A percentile compares a stretch with the other conserved stretches of the same genome.
phyloP scores from a whole-genome alignment of 192 early-diverging fungal species.

The Dispira simplex region DNA sequence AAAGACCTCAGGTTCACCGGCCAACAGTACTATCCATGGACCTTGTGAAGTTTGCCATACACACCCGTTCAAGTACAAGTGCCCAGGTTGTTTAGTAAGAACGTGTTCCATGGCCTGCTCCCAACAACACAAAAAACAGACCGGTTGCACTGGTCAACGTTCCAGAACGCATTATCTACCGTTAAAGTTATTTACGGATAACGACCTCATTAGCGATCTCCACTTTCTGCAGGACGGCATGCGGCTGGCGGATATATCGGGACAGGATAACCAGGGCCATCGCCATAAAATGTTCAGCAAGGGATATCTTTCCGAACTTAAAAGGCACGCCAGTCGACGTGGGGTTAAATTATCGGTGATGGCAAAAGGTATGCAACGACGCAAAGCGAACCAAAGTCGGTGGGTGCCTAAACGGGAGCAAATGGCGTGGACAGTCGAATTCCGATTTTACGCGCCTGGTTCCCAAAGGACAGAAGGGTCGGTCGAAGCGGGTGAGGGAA shows the following conservation, averaged over 20 bases:
- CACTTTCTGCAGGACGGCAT: slow-evolving; percentile 46
- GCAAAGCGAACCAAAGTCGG: slow-evolving; percentile 32
- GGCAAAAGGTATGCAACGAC: slow-evolving; percentile 36
- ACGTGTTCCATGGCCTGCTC: slow-evolving; percentile 54
- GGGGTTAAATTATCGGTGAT: slow-evolving; percentile 26
- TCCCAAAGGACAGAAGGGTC: not conserved
- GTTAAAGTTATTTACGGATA: slow-evolving; percentile 37
- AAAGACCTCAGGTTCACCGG: no score
- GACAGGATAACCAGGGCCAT: slow-evolving; percentile 5
- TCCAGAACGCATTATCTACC: slow-evolving; percentile 44
- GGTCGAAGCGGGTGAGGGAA: not conserved
- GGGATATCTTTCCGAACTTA: slow-evolving; percentile 11
- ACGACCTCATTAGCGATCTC: slow-evolving; percentile 60
- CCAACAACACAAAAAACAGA: slow-evolving; percentile 40
- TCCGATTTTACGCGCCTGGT: slow-evolving; percentile 5
- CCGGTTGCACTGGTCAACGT: slow-evolving; percentile 42
- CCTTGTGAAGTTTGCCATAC: slow-evolving; percentile 29
- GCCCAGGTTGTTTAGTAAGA: slow-evolving; percentile 42
- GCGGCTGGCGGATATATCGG: slow-evolving; percentile 30
- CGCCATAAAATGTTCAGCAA: not conserved
- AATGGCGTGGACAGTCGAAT: not conserved
- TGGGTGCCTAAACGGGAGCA: slow-evolving; percentile 30
- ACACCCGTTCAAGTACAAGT: slow-evolving; percentile 41
- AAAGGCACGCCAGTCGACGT: slow-evolving; percentile 21
- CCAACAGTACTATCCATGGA: not conserved